Percentiles rank a stretch among this genome's conserved stretches.
These are phyloP conservation scores for Geopyxis carbonaria DNA, from an alignment of 495 filamentous ascomycete species.

Conservation along the genomic window DNA sequence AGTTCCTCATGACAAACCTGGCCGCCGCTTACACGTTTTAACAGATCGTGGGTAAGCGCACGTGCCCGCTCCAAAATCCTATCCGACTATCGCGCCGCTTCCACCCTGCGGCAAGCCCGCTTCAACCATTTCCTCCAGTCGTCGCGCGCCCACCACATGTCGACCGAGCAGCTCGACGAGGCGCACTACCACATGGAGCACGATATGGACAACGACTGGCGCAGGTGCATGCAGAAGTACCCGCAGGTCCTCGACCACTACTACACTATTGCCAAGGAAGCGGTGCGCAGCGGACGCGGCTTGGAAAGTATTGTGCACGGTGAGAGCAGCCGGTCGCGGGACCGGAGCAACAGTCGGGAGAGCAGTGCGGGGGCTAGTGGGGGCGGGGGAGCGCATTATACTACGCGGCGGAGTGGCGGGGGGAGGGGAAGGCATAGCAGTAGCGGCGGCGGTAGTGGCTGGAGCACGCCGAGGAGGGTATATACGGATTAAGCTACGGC, in stretches of 20 bases:
- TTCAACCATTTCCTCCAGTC: conserved; percentile 24
- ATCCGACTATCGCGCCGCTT: conserved; percentile 45
- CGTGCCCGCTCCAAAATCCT: conserved; percentile 55
- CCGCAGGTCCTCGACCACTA: conserved; percentile 61
- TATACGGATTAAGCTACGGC: too few species aligned
- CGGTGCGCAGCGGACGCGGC: neutral
- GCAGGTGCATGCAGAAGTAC: conserved; percentile 47
- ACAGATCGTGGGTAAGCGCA: conserved; percentile 48
- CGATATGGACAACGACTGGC: conserved; percentile 61
- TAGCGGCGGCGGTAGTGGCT: too few species aligned
- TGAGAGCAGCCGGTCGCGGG: too few species aligned
- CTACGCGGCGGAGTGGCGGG: too few species aligned
- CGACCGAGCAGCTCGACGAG: conserved; percentile 32
- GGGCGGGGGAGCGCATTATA: too few species aligned
- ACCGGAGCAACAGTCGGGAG: too few species aligned
- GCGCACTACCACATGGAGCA: conserved; percentile 44
- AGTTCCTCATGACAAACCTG: too few species aligned
- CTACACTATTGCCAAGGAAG: conserved; percentile 21
- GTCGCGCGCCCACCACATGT: conserved; percentile 34
- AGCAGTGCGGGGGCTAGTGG: too few species aligned
- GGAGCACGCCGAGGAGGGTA: too few species aligned
- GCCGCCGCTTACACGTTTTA: too few species aligned
- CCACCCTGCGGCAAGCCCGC: conserved; percentile 38
- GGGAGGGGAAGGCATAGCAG: too few species aligned
- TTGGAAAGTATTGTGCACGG: neutral